A percentile compares a stretch with the other conserved stretches of the same genome.
These are phyloP conservation scores for Aurifilum marmelostoma DNA, from an alignment of 2,329 filamentous ascomycete genomes.

Conservation along the genomic window DNA sequence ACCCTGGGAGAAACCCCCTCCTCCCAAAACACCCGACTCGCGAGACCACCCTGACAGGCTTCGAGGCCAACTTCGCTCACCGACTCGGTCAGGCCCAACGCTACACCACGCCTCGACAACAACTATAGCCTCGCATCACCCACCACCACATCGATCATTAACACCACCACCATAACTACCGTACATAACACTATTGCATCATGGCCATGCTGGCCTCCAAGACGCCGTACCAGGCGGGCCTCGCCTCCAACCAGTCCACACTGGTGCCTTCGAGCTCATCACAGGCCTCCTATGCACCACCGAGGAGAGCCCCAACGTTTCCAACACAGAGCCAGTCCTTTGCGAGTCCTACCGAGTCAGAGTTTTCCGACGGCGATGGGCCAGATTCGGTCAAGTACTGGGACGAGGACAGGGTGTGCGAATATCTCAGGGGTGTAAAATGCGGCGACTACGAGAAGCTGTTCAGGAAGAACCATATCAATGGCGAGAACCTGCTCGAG, in stretches of 20 bases:
- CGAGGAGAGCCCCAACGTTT: constrained; percentile 56
- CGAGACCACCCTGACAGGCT: constrained; percentile 8
- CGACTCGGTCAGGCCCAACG: neutral
- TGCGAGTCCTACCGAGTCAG: constrained; percentile 85
- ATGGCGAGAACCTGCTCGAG: constrained; percentile 93
- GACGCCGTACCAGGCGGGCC: constrained; percentile 65
- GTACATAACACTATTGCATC: constrained; percentile 25
- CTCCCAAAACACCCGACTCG: neutral
- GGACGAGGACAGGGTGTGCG: constrained; percentile 89
- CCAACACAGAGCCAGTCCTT: constrained; percentile 60
- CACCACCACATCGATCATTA: neutral
- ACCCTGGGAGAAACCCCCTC: neutral
- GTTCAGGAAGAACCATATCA: constrained; percentile 93
- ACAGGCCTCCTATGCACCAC: constrained; percentile 54
- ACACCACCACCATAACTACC: neutral
- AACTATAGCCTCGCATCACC: neutral
- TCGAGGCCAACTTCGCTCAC: constrained; percentile 2
- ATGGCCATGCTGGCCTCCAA: constrained; percentile 85
- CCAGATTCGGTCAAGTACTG: constrained; percentile 80
- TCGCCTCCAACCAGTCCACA: constrained; percentile 50
- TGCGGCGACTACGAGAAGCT: constrained; percentile 92
- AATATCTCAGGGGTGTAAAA: constrained; percentile 89
- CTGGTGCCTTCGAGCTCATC: constrained; percentile 48
- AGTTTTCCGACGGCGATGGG: constrained; percentile 83
- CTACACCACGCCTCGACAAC: neutral